A percentile compares a stretch with the other conserved stretches of the same genome.
These are phyloP conservation scores for Ganoderma lingzhi DNA, from an alignment of 1,284 basidiomycete species.

Conservation along the genomic window DNA sequence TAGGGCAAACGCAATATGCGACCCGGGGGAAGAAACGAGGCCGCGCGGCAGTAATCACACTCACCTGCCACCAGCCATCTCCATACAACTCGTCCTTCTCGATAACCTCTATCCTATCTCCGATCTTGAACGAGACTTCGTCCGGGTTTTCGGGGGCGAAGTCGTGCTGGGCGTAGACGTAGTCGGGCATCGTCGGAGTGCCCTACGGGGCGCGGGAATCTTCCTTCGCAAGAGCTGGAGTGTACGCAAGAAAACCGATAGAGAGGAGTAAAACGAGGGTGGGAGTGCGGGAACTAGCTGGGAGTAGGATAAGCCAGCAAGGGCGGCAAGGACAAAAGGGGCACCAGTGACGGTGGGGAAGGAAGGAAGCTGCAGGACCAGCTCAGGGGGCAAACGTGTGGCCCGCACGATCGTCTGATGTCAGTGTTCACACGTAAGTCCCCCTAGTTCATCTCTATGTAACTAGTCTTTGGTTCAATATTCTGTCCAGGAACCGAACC, in stretches of 20 bases:
- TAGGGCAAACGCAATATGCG: background rate
- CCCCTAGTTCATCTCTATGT: background rate
- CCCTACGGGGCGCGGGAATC: conserved; percentile 5
- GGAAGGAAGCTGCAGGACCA: background rate
- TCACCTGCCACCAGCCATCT: conserved; percentile 99
- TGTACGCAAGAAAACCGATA: conserved; percentile 1
- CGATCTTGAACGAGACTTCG: conserved; percentile 88
- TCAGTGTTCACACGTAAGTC: background rate
- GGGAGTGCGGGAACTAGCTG: conserved; percentile 6
- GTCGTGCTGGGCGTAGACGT: conserved; percentile 85
- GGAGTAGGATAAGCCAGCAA: conserved; percentile 11
- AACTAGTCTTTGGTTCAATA: background rate
- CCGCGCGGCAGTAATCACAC: conserved; percentile 41
- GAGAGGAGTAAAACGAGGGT: conserved; percentile 10
- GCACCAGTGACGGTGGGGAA: conserved; percentile 1
- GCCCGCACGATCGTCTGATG: background rate
- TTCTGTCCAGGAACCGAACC: background rate
- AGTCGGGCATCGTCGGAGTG: conserved; percentile 50
- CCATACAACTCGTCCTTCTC: conserved; percentile 95
- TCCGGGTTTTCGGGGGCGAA: conserved; percentile 94
- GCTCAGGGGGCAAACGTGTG: background rate
- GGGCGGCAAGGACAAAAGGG: background rate
- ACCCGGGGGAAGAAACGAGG: background rate
- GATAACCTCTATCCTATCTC: conserved; percentile 88
- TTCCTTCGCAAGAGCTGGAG: background rate